Base-by-base conservation (phyloP, 129 eudicot genomes). In the Saposhnikovia divaricata region DNA sequence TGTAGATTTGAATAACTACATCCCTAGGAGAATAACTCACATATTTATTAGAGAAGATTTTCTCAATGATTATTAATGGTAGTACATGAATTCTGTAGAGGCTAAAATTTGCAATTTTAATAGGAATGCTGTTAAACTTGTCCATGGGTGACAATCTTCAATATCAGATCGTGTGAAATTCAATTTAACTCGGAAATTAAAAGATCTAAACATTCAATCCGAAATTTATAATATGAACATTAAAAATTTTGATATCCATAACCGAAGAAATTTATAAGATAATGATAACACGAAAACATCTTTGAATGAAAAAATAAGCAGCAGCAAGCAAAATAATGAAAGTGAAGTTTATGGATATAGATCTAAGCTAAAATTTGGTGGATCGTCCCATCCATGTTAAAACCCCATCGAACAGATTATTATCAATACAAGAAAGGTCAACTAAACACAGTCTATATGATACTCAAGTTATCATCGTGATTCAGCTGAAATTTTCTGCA, bases 381-480 rank as follows among this genome's bases (percentile, higher is more conserved):
- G 42, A 28, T 13, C 3, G 6, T 27, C 37, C 71, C 38, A 25
- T 72, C 51, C 34, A 42, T 40, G 40, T 38, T 72, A 21, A 72
- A 42, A 23, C 37, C 53, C 19, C 15, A 43, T 73, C 51, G 44
- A 73, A 43, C 55, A 43, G 19, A 43, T n/a, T 73, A n/a, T 59
- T 61, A 25, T 61, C 27, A 53, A 43, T 73, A 43, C 50, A 73
- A 73, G 47, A 72, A 44, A 73, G 28, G 77, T 73, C 77, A 11
- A 43, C 77, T 73, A 73, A 43, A 73, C 19, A 73, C 16, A 9
- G 55, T 73, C 77, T 6, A 44, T 43, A 31, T 39, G 53, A 43
- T n/a, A 21, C 31, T 72, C 27, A 21, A 72, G 47, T 72, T 72
- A 34, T 37, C 48, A 72, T 72, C 46, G 47, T 37, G 15, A 71